These are phyloP conservation scores for Candida silvatica DNA, from an alignment of 805 yeast genomes.

Conservation along the genomic window DNA sequence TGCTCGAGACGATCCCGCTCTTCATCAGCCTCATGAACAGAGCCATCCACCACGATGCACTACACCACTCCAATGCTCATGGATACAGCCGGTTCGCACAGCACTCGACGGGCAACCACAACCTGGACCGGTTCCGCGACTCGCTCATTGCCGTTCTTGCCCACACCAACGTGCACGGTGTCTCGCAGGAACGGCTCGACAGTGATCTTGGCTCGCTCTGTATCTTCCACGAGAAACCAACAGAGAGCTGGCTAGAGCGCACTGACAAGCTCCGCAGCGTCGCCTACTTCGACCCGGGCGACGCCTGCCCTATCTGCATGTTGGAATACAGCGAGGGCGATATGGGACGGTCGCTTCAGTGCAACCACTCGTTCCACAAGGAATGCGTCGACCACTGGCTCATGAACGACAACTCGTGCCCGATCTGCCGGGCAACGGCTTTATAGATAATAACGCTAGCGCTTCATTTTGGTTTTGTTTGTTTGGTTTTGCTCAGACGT, in stretches of 20 bases:
- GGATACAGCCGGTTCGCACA: slow-evolving; percentile 4
- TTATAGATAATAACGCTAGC: too few species aligned
- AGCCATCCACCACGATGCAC: slow-evolving; percentile 7
- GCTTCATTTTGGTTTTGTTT: too few species aligned
- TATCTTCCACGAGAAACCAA: slow-evolving; percentile 4
- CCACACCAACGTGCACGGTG: slow-evolving; percentile 5
- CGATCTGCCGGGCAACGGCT: slow-evolving; percentile 49
- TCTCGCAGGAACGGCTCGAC: slow-evolving; percentile 8
- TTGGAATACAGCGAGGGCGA: slow-evolving; percentile 39
- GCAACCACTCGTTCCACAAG: slow-evolving; percentile 46
- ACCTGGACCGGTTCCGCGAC: slow-evolving; percentile 15
- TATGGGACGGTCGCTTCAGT: slow-evolving; percentile 34
- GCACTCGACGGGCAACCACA: slow-evolving; percentile 3
- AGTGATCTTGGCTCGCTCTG: slow-evolving; percentile 11
- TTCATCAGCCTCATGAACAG: slow-evolving; percentile 16
- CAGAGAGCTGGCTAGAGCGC: slow-evolving; percentile 2
- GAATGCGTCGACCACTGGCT: slow-evolving; percentile 56
- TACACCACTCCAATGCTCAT: neutral
- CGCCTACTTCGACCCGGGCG: slow-evolving; percentile 13
- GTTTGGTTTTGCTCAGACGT: too few species aligned
- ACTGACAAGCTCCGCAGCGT: neutral
- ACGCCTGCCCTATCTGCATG: slow-evolving; percentile 45
- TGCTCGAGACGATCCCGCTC: slow-evolving; percentile 34
- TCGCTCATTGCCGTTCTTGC: slow-evolving; percentile 15
- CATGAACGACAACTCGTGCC: slow-evolving; percentile 43